Evolutionary conservation across 2,329 filamentous ascomycete genomes (phyloP).

Genomic region (Apiospora hydei): DNA sequence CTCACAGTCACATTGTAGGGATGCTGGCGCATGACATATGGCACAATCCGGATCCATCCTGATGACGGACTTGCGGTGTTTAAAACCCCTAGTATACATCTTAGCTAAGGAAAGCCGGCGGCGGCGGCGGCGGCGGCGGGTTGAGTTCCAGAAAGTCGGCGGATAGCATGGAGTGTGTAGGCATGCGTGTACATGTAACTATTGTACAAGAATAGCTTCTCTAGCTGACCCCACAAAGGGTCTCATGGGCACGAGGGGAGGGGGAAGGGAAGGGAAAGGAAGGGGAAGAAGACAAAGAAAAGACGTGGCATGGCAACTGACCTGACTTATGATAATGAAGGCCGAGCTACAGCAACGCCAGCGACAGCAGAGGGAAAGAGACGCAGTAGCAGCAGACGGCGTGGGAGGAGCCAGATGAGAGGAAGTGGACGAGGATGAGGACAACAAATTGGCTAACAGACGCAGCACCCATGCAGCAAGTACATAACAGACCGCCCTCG

Average conservation of each 20-base stretch:
- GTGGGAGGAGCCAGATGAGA: conserved; percentile 41
- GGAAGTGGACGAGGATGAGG: conserved; percentile 38
- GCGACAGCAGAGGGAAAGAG: conserved; percentile 35
- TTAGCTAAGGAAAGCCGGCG: conserved; percentile 49
- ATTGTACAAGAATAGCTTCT: conserved; percentile 40
- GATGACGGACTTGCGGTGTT: conserved; percentile 57
- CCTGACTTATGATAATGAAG: conserved; percentile 45
- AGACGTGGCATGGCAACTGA: conserved; percentile 37
- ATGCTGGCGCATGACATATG: conserved; percentile 68
- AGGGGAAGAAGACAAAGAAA: conserved; percentile 34
- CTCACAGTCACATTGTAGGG: conserved; percentile 69
- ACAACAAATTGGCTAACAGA: conserved; percentile 21
- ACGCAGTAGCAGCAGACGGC: conserved; percentile 44
- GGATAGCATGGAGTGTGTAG: conserved; percentile 34
- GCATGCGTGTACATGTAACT: conserved; percentile 32
- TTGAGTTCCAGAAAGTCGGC: conserved; percentile 37
- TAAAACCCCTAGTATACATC: conserved; percentile 52
- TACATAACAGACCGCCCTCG: conserved; percentile 23
- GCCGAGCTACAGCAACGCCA: conserved; percentile 41
- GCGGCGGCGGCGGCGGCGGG: conserved; percentile 37
- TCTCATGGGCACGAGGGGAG: conserved; percentile 41
- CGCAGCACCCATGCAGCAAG: conserved; percentile 16
- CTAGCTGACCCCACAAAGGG: conserved; percentile 43
- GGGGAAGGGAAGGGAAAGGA: conserved; percentile 30
- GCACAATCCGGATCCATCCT: conserved; percentile 76